Evolutionary conservation across 176 grass and related monocot species (phyloP).

Genomic region (Musa beccarii): DNA sequence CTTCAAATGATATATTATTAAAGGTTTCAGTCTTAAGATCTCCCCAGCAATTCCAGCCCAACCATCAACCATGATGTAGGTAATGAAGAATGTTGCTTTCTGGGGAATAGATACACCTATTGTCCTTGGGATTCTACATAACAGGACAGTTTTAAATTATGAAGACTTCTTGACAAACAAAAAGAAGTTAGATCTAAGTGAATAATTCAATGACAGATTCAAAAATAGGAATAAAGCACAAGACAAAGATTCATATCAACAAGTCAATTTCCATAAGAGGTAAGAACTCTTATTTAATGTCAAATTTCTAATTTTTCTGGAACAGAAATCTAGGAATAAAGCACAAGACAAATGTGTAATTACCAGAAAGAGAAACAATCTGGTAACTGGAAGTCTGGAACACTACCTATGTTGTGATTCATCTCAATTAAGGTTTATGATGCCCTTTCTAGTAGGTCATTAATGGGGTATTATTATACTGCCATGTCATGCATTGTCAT

Average conservation of each 20-base stretch:
- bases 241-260: neutral
- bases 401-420: too few relatives aligned
- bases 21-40: conserved; percentile 12
- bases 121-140: conserved; percentile 17
- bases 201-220: neutral
- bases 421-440: too few relatives aligned
- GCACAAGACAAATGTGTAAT: neutral
- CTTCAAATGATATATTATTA: conserved; percentile 14
- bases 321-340: neutral
- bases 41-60: conserved; percentile 24
- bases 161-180: neutral
- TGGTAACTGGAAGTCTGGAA: too few relatives aligned
- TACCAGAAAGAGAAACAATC: too few relatives aligned
- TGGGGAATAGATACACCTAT: conserved; percentile 13
- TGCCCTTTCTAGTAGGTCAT: too few relatives aligned
- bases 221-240: neutral
- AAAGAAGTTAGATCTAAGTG: neutral
- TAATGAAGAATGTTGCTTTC: conserved; percentile 22
- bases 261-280: too few relatives aligned
- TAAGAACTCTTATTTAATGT: neutral
- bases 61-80: conserved; percentile 20
- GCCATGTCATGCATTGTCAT: too few relatives aligned
- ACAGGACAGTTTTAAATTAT: neutral
- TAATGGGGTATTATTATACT: too few relatives aligned
- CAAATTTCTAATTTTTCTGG: too few relatives aligned